Evolutionary conservation across 352 stramenopile species (phyloP).

Genomic region (Phytopythium montanum): DNA sequence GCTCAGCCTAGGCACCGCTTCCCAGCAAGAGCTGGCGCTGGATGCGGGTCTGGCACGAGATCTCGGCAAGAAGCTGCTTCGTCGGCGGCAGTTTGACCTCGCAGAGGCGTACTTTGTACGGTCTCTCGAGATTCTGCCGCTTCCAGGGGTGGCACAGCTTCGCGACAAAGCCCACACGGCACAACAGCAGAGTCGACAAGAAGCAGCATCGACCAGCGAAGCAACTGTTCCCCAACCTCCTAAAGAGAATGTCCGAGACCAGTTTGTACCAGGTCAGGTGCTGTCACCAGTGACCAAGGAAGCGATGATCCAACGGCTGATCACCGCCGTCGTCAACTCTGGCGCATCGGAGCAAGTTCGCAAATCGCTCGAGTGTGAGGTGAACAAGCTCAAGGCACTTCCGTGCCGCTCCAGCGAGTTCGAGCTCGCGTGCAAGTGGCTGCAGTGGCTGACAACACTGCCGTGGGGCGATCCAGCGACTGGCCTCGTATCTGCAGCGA

Average conservation of each 20-base stretch:
- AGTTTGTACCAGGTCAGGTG: too few relatives aligned
- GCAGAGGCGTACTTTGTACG: slow-evolving; percentile 59
- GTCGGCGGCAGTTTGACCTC: slow-evolving; percentile 34
- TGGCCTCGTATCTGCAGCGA: slow-evolving; percentile 6
- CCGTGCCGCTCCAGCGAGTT: slow-evolving; percentile 27
- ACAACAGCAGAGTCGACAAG: neutral
- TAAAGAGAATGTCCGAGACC: neutral
- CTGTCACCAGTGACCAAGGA: slow-evolving; percentile 6
- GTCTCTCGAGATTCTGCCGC: slow-evolving; percentile 47
- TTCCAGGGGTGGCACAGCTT: slow-evolving; percentile 51
- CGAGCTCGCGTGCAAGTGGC: slow-evolving; percentile 33
- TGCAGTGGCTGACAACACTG: slow-evolving; percentile 55
- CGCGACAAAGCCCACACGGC: slow-evolving; percentile 23
- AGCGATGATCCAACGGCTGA: slow-evolving; percentile 19
- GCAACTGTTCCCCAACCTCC: neutral
- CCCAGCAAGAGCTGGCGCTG: slow-evolving; percentile 38
- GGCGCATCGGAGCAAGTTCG: slow-evolving; percentile 23
- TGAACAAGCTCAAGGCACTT: slow-evolving; percentile 37
- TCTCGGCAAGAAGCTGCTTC: slow-evolving; percentile 54
- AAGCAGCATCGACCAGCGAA: too few relatives aligned
- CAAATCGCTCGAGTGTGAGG: slow-evolving; percentile 36
- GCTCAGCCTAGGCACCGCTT: neutral
- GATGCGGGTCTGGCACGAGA: slow-evolving; percentile 62
- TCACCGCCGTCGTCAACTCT: slow-evolving; percentile 10
- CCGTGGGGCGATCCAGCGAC: slow-evolving; percentile 37